These are phyloP conservation scores for Elsinoe arachidis DNA, from an alignment of 2,329 filamentous ascomycete genomes.

Conservation along the genomic window DNA sequence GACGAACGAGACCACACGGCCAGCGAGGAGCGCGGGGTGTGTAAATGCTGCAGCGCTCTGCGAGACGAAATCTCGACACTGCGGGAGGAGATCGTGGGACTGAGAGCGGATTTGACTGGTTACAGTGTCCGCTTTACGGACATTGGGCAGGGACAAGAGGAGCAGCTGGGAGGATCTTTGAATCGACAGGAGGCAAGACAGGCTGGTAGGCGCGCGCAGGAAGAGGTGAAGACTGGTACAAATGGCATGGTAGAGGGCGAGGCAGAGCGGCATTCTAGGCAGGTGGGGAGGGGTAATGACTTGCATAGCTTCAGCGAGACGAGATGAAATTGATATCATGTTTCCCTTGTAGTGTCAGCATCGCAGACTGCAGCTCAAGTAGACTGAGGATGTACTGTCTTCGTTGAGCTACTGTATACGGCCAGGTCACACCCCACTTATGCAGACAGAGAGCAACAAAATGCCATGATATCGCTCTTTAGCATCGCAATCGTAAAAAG, in stretches of 20 bases:
- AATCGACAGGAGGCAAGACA: background rate
- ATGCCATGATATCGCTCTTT: background rate
- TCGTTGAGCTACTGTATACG: no score
- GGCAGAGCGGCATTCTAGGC: no score
- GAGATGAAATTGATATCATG: background rate
- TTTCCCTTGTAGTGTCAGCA: background rate
- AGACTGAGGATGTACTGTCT: no score
- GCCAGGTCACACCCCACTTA: no score
- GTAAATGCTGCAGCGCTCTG: background rate
- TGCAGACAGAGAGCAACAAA: no score
- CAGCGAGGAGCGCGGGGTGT: background rate
- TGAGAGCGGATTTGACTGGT: constrained; percentile 10
- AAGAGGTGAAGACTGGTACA: no score
- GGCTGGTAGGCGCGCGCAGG: background rate
- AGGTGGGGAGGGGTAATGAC: background rate
- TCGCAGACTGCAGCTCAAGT: background rate
- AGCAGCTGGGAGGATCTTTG: no score
- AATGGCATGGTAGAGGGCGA: no score
- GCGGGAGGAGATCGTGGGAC: constrained; percentile 13
- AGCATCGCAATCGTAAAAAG: background rate
- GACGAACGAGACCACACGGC: background rate
- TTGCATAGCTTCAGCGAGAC: constrained; percentile 10
- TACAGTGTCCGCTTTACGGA: background rate
- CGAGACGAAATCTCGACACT: constrained; percentile 2
- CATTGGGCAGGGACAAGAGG: no score